These are phyloP conservation scores for Cryphonectria japonica DNA, from an alignment of 2,329 filamentous ascomycete genomes.

Conservation along the genomic window DNA sequence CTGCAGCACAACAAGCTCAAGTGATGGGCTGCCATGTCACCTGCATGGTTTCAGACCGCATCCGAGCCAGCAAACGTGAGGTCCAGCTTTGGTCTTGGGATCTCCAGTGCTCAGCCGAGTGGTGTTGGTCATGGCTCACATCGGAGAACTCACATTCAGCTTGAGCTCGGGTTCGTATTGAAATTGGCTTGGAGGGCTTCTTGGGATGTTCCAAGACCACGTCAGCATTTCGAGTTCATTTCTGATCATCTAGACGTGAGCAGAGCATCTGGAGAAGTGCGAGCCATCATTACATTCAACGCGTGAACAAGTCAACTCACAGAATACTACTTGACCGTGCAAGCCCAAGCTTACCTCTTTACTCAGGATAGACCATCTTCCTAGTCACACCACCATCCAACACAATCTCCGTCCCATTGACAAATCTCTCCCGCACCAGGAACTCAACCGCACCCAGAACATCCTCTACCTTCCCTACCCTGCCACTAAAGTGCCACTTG, in stretches of 20 bases:
- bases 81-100: not conserved
- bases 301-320: not conserved
- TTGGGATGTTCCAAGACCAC: not conserved
- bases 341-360: not conserved
- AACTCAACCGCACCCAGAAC: constrained; percentile 36
- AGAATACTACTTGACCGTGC: not conserved
- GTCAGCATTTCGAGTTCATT: not conserved
- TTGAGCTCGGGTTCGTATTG: not conserved
- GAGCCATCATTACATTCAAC: not conserved
- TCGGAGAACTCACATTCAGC: not conserved
- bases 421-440: constrained; percentile 35
- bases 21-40: not conserved
- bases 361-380: constrained; percentile 40
- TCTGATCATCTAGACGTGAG: not conserved
- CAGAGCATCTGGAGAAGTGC: not conserved
- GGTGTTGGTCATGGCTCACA: not conserved
- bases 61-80: not conserved
- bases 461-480: constrained; percentile 55
- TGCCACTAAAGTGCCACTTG: constrained; percentile 52
- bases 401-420: constrained; percentile 38
- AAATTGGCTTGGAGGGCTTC: not conserved
- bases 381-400: constrained; percentile 39
- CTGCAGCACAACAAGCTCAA: not conserved
- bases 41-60: not conserved
- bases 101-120: not conserved